Base-by-base conservation (phyloP, 2,329 filamentous ascomycete genomes). In the Thielaviopsis populi region DNA sequence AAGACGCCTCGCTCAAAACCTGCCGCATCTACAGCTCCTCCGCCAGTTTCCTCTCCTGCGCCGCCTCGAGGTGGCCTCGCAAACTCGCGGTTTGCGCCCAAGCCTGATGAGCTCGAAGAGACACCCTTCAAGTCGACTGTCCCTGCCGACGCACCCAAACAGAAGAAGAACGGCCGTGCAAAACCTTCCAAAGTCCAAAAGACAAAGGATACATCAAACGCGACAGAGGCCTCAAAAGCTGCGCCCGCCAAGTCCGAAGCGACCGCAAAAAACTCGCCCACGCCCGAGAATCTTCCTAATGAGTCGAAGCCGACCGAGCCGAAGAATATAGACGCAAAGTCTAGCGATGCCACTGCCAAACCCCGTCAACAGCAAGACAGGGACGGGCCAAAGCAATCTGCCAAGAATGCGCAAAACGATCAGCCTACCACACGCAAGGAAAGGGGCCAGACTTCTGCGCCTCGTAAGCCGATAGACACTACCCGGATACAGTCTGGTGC, bases 401-500 rank as follows among this genome's bases (percentile, higher is more conserved):
- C 6, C 1, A 27, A 54, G 6, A 63, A 42, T 43, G 6, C 22
- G 7, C 46, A 10, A 54, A 27, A 24, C 48, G 33, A 50, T 24
- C 46, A 37, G 15, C 10, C 43, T 19, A 15, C 58, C 15, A 43
- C 19, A 4, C 42, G 42, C 27, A 62, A 63, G 19, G 62, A 46
- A 6, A 53, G 56, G 37, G 50, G 22, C 37, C 61, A 54, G n/a
- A 19, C 7, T 6, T 13, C 41, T 48, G 6, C 11, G 22, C 22
- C 63, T 17, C 58, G 42, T 59, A 71, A 71, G 30, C 71, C 72
- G 8, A 61, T 54, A 24, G 71, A 73, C 5, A 72, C 75, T 54
- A 69, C 74, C 8, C 80, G 82, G 10, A 70, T 80, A 10, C 73
- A 75, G 63, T 83, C 80, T 1, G 82, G 82, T 65, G 79, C 77